Evolutionary conservation across 192 early-diverging fungal species (phyloP).

Genomic region (Coemansia sp.): DNA sequence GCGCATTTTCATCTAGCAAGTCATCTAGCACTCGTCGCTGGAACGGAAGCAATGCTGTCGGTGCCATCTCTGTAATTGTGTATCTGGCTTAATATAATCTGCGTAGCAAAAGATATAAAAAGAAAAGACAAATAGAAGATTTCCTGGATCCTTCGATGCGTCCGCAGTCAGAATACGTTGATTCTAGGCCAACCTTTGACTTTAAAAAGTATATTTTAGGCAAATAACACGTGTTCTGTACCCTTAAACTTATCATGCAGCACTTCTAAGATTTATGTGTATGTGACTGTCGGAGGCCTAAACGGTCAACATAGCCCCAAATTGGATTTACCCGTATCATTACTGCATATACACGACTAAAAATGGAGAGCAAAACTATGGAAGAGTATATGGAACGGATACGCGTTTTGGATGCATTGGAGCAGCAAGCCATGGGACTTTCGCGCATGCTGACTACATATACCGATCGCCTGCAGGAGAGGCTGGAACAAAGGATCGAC

Average conservation of each 20-base stretch:
- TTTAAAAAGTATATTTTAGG: neutral
- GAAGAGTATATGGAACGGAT: conserved; percentile 54
- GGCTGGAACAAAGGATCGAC: conserved; percentile 31
- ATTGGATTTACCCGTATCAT: neutral
- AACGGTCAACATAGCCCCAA: neutral
- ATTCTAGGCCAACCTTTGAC: neutral
- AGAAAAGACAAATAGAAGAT: neutral
- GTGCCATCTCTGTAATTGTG: neutral
- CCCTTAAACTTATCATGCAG: neutral
- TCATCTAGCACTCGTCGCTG: conserved; percentile 67
- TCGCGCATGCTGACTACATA: conserved; percentile 53
- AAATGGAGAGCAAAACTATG: conserved; percentile 36
- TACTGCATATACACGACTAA: neutral
- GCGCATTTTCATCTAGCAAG: conserved; percentile 72
- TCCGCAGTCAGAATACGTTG: neutral
- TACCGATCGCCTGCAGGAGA: conserved; percentile 48
- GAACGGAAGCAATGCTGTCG: conserved; percentile 55
- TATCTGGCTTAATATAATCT: neutral
- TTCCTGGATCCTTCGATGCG: neutral
- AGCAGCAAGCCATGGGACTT: conserved; percentile 51
- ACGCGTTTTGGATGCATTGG: conserved; percentile 42
- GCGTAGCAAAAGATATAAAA: neutral
- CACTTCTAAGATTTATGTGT: neutral
- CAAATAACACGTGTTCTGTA: neutral
- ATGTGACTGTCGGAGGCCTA: neutral